Evolutionary conservation across 768 basidiomycete species (phyloP), one percentile per base, ranked within the genome.

Genomic region (Termitomyces sp.): DNA sequence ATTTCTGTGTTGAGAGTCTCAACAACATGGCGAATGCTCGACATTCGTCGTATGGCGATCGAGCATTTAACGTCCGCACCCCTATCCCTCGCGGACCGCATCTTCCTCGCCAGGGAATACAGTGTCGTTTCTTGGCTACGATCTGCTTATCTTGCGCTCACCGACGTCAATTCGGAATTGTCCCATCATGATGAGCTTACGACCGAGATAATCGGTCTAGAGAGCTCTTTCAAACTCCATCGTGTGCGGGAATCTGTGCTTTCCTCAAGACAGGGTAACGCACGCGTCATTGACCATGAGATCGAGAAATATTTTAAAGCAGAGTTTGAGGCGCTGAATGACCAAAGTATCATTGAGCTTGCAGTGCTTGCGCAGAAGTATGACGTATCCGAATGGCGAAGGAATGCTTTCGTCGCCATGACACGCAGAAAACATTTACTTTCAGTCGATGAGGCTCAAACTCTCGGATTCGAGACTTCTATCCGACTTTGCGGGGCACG

Each of bases 11-110:
- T 63, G 46, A 57, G 55, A 44, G 46, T 63, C 18, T 60, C 62
- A 12, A 60, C 62, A 9, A 60, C 42, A 42, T 60, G 59, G 59
- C 24, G 16, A 43, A 63, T 63, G 59, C 48, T 60, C 5, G 57
- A 60, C 29, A 48, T 63, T 41, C 62, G 62, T 42, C 47, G 27
- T 16, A 36, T 51, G 41, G 62, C 62, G 5, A 63, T 60, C 13
- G 53, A 55, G 13, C 43, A 57, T 41, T 46, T 63, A n/a, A 49
- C 57, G 7, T 20, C 36, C 31, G 57, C 53, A 3, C 31, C 57
- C 5, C 22, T 61, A 26, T 22, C 57, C 7, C 44, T 55, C 18
- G 57, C 24, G n/a, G 54, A 56, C 22, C 48, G 54, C 3, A 46
- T 61, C 8, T 12, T 44, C 32, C 57, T 61, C 16, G 60, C 57